phyloP scores from a whole-genome alignment of 495 filamentous ascomycete genomes.

The Penicillium riverlandense region DNA sequence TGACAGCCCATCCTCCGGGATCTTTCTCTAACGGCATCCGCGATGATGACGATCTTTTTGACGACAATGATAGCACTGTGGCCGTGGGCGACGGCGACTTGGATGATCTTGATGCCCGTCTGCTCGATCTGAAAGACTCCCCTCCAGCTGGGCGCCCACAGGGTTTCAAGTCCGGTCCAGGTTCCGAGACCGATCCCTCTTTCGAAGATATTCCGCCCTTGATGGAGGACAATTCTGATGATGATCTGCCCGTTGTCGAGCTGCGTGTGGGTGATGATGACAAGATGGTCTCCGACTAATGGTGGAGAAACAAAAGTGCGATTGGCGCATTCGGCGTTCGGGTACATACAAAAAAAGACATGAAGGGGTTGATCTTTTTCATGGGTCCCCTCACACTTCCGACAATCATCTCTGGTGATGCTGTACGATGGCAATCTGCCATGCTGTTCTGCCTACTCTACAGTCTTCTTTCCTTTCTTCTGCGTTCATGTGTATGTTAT shows the following conservation, averaged over 20 bases:
- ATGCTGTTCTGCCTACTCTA: too few species aligned
- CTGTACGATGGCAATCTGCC: too few species aligned
- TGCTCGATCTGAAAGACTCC: slow-evolving; percentile 24
- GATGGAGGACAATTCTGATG: slow-evolving; percentile 28
- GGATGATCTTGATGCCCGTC: slow-evolving; percentile 29
- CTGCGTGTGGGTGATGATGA: slow-evolving; percentile 35
- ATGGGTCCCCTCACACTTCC: neutral
- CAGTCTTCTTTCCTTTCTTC: neutral
- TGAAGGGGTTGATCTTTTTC: neutral
- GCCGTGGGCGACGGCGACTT: slow-evolving; percentile 36
- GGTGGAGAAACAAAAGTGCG: neutral
- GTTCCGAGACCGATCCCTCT: slow-evolving; percentile 21
- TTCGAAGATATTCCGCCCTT: slow-evolving; percentile 29
- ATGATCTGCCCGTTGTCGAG: slow-evolving; percentile 41
- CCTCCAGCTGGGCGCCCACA: neutral
- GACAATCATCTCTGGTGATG: too few species aligned
- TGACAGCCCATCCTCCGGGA: slow-evolving; percentile 18
- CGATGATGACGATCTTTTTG: slow-evolving; percentile 27
- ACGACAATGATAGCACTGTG: slow-evolving; percentile 35
- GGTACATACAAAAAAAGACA: neutral
- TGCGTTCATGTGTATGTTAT: too few species aligned
- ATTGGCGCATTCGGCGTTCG: slow-evolving; percentile 1
- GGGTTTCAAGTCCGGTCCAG: neutral
- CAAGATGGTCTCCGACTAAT: slow-evolving; percentile 20
- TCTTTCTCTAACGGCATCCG: slow-evolving; percentile 19